Conservation (phyloP, 352 stramenopile genomes). For the Aphanomyces cochlioides region DNA sequence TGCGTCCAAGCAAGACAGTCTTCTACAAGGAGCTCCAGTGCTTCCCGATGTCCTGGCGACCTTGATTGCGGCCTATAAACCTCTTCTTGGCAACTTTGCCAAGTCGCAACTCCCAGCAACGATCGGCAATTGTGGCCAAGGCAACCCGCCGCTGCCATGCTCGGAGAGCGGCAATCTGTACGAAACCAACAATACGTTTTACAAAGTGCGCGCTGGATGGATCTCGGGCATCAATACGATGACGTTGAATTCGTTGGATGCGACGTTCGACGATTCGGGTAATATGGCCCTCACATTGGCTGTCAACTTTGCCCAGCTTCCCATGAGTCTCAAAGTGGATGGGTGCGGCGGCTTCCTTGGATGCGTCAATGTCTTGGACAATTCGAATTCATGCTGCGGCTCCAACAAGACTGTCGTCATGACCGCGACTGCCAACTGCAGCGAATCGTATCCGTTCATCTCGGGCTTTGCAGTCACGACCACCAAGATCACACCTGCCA, state of each 20-base stretch:
- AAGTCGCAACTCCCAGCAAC: conserved; percentile 9
- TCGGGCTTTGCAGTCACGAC: background rate
- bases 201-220: conserved; percentile 19
- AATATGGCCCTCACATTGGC: background rate
- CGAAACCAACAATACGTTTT: conserved; percentile 12
- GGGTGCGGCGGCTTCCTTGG: conserved; percentile 2
- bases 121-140: conserved; percentile 18
- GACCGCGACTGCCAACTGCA: conserved; percentile 18
- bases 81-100: conserved; percentile 13
- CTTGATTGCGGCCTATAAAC: conserved; percentile 18
- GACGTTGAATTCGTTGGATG: background rate
- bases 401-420: conserved; percentile 11
- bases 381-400: conserved; percentile 24
- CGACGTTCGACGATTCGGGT: conserved; percentile 20
- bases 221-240: conserved; percentile 21
- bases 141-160: conserved; percentile 17
- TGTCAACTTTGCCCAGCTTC: conserved; percentile 20
- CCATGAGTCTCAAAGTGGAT: conserved; percentile 20
- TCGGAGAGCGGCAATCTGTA: conserved; percentile 22
- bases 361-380: conserved; percentile 22
- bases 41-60: conserved; percentile 18
- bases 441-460: conserved; percentile 21
- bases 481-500: conserved; percentile 11
- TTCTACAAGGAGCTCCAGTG: background rate
- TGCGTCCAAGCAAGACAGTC: background rate